phyloP scores from a whole-genome alignment of 768 basidiomycete genomes.

The Russula emetica region DNA sequence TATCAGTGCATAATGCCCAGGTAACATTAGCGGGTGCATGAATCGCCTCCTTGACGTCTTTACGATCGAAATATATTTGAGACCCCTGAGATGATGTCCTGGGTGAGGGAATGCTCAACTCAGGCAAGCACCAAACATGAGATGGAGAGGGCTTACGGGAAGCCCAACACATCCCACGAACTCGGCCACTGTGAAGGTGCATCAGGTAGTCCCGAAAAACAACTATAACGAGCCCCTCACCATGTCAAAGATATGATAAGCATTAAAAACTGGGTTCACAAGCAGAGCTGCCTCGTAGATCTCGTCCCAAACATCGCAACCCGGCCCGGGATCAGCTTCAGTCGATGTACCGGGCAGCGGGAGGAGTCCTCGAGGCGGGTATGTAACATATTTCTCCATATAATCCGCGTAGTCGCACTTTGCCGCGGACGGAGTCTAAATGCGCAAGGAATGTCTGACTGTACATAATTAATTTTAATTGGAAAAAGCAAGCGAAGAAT shows the following conservation, averaged over 20 bases:
- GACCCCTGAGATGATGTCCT: background rate
- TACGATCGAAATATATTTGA: background rate
- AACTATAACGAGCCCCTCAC: slow-evolving; percentile 30
- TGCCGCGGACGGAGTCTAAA: slow-evolving; percentile 49
- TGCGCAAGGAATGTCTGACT: slow-evolving; percentile 60
- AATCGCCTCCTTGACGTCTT: slow-evolving; percentile 3
- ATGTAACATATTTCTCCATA: slow-evolving; percentile 56
- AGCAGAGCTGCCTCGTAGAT: slow-evolving; percentile 59
- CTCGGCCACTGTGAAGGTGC: slow-evolving; percentile 48
- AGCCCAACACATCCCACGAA: slow-evolving; percentile 60
- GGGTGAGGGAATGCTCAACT: background rate
- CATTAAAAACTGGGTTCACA: slow-evolving; percentile 72
- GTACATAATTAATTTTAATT: background rate
- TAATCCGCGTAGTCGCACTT: slow-evolving; percentile 63
- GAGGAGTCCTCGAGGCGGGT: slow-evolving; percentile 58
- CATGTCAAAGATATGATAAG: slow-evolving; percentile 75
- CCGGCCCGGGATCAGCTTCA: too few species aligned
- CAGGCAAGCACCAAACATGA: background rate
- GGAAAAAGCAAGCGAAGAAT: background rate
- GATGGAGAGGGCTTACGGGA: background rate
- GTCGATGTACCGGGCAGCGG: slow-evolving; percentile 61
- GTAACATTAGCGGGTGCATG: background rate
- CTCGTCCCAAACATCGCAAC: slow-evolving; percentile 66
- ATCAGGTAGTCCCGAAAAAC: background rate
- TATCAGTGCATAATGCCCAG: background rate